These are phyloP conservation scores for Sugiyamaella lignohabitans DNA, from an alignment of 805 yeast genomes.

Conservation along the genomic window DNA sequence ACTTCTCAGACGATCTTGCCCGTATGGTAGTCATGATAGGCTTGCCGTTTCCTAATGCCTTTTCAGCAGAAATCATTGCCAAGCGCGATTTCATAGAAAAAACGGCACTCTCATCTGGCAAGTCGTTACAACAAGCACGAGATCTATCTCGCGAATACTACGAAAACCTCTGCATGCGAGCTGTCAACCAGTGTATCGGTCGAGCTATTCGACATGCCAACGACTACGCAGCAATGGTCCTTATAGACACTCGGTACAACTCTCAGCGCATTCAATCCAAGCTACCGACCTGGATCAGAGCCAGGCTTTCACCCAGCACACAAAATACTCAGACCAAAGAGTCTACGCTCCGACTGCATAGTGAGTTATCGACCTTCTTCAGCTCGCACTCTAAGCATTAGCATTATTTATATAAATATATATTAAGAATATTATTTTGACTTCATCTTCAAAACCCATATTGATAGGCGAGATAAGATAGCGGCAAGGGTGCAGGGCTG, in stretches of 20 bases:
- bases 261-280: conserved; percentile 41
- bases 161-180: conserved; percentile 83
- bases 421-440: too few species aligned
- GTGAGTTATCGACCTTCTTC: too few species aligned
- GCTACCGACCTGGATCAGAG: conserved; percentile 59
- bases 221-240: conserved; percentile 71
- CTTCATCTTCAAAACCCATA: too few species aligned
- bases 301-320: background rate
- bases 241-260: conserved; percentile 58
- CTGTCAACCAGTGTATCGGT: conserved; percentile 89
- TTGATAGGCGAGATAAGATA: too few species aligned
- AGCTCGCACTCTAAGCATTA: too few species aligned
- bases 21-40: conserved; percentile 84
- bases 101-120: conserved; percentile 43
- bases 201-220: conserved; percentile 78
- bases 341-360: too few species aligned
- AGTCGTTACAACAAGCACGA: conserved; percentile 31
- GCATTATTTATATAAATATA: too few species aligned
- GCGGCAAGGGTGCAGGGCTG: too few species aligned
- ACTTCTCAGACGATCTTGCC: conserved; percentile 82
- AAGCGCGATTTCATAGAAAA: conserved; percentile 58
- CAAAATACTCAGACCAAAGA: too few species aligned
- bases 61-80: conserved; percentile 74
- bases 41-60: conserved; percentile 79
- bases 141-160: conserved; percentile 52